A percentile compares a stretch with the other conserved stretches of the same genome.
Conservation (phyloP, 768 basidiomycete genomes). For the Galerina marginata region DNA sequence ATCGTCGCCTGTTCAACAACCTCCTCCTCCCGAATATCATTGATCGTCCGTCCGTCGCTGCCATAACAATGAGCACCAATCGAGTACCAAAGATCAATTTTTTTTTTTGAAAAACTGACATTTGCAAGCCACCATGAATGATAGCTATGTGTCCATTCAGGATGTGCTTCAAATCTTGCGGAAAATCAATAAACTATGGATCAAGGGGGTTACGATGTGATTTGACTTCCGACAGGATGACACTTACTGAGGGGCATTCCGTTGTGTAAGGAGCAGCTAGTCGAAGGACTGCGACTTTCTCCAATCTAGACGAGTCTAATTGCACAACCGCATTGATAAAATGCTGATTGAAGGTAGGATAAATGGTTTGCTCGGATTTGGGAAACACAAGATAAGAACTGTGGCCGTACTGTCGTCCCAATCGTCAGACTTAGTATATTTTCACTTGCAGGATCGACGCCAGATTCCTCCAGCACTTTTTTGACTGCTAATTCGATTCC, state of each 20-base stretch:
- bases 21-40: conserved; percentile 47
- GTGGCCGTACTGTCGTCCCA: conserved; percentile 56
- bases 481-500: conserved; percentile 62
- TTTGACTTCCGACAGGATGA: conserved; percentile 25
- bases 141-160: conserved; percentile 39
- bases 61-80: not conserved
- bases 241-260: conserved; percentile 62
- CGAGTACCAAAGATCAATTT: not conserved
- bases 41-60: conserved; percentile 37
- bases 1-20: conserved; percentile 47
- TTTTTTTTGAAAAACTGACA: conserved; percentile 38
- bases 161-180: conserved; percentile 31
- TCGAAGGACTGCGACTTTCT: conserved; percentile 67
- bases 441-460: conserved; percentile 34
- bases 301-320: conserved; percentile 54
- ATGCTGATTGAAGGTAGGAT: conserved; percentile 36
- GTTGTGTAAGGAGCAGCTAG: conserved; percentile 63
- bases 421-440: conserved; percentile 58
- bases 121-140: conserved; percentile 46
- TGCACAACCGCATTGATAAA: conserved; percentile 69
- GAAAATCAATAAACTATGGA: conserved; percentile 42
- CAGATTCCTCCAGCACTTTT: conserved; percentile 45
- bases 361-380: not conserved
- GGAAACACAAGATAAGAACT: not conserved
- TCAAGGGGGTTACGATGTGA: conserved; percentile 20